Evolutionary conservation across 306 rosid genomes (phyloP), one percentile per base, ranked within the genome.

Genomic region (Datisca glomerata): DNA sequence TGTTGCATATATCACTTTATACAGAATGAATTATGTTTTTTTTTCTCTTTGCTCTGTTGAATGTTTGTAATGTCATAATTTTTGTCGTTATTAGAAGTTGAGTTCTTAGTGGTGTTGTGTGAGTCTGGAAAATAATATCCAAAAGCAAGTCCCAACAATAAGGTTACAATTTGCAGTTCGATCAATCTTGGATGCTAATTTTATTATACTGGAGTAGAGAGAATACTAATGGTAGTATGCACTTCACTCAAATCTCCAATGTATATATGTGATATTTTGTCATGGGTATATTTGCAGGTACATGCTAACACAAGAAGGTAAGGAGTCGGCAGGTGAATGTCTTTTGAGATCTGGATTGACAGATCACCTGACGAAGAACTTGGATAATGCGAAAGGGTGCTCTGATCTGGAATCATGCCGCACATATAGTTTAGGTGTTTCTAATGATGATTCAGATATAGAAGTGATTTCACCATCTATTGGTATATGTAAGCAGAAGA

Each of bases 241-340:
- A 21, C 10, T 49, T 41, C 21, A 20, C 41, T 3, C 19, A 28
- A 3, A 5, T 34, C 14, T 13, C 8, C 20, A 18, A 49, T 35
- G 21, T 18, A 7, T 47, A 29, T 31, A 29, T 31, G 40, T 18
- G 19, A 47, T 47, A 37, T 37, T 51, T 37, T 51, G 13, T 37
- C 6, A 37, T 12, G 13, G 13, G 13, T 24, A 9, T 31, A 52
- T 38, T 56, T 64, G 53, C 54, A 87, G 97, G 78, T 87, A 79
- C 79, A 87, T 87, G 97, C 70, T 83, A 45, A 87, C 93, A 14
- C 63, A 62, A 64, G 97, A 87, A 71, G 97, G 97, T 46, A 61
- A 83, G 60, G 89, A 77, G 60, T 80, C 77, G 28, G 97, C 94
- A 29, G 21, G 56, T 31, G 97, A 87, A 39, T 83, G 94, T 70